Base-by-base conservation (phyloP, 306 rosid genomes). In the Lablab purpureus region DNA sequence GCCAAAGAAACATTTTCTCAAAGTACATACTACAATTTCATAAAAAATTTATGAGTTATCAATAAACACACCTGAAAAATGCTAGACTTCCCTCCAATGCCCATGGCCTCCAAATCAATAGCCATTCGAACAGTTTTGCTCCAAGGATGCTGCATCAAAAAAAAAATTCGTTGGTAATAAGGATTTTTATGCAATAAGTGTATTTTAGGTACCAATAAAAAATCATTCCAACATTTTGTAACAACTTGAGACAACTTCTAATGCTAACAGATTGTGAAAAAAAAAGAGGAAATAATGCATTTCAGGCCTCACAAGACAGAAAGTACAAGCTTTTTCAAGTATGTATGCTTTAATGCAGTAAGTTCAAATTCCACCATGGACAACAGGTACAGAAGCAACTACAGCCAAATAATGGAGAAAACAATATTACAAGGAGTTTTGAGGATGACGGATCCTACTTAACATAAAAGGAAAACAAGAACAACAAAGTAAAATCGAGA, bases 21-120 rank as follows among this genome's bases (percentile, higher is more conserved):
- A 62, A 62, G 22, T 30, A 30, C 36, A 32, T 45, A 21, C 11
- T 6, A 14, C 34, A 30, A 15, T 30, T 30, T 62, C 43, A 62
- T 7, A 30, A 30, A 71, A 55, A 55, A 40, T 19, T 66, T 13
- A 22, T 43, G n/a, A 7, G 71, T 32, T 52, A 76, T 77, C 60
- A 58, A 85, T 74, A 82, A 79, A 28, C 82, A 86, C 79, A 92
- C 99, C 99, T 95, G 99, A 82, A 95, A 95, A 82, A 95, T 91
- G 87, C 86, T 81, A 52, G 98, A 92, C 76, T 88, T 95, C 80
- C 99, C 99, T 88, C 99, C 99, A 84, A 90, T 79, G 54, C 99
- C 99, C 97, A 95, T 90, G 75, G 99, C 98, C 88, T 92, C 99
- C 84, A 95, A 80, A 90, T 95, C 99, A 85, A 92, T 84, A 78